A percentile compares a stretch with the other conserved stretches of the same genome.
These are phyloP conservation scores for Mallotus repandus DNA, from an alignment of 441 rosid species.

Conservation along the genomic window DNA sequence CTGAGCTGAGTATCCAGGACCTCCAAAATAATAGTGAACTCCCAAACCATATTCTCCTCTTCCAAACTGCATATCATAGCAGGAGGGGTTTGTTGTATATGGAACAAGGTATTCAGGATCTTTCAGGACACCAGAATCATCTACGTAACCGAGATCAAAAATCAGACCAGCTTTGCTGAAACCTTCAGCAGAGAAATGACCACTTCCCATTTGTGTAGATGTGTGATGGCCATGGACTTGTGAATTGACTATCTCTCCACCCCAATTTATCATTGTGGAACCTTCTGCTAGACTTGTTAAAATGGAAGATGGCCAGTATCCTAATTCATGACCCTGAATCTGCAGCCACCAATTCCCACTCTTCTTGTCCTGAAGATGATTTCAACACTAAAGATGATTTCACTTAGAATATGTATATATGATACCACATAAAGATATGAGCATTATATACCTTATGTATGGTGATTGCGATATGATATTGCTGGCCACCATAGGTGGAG, in stretches of 20 bases:
- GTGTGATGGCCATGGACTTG: neutral
- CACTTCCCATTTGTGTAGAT: slow-evolving; percentile 35
- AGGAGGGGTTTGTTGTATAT: neutral
- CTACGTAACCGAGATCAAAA: neutral
- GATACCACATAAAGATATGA: too few species aligned
- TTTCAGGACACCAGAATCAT: neutral
- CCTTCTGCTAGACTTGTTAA: slow-evolving; percentile 19
- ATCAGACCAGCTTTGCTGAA: slow-evolving; percentile 5
- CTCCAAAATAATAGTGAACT: neutral
- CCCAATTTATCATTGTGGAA: slow-evolving; percentile 16
- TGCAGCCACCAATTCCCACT: slow-evolving; percentile 35
- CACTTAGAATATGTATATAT: neutral
- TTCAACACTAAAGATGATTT: too few species aligned
- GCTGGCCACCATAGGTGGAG: slow-evolving; percentile 24
- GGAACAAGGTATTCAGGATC: neutral
- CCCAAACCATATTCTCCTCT: neutral
- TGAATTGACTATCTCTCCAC: slow-evolving; percentile 18
- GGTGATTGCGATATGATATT: slow-evolving; percentile 6
- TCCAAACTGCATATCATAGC: slow-evolving; percentile 3
- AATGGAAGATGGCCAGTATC: slow-evolving; percentile 35
- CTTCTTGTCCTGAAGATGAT: slow-evolving; percentile 15
- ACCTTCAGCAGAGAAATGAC: slow-evolving; percentile 28
- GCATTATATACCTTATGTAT: slow-evolving; percentile 17
- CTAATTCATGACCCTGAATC: slow-evolving; percentile 3
- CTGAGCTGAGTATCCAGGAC: slow-evolving; percentile 1